Base-by-base conservation (phyloP, 2,329 filamentous ascomycete genomes). In the Nigrospora oryzae region DNA sequence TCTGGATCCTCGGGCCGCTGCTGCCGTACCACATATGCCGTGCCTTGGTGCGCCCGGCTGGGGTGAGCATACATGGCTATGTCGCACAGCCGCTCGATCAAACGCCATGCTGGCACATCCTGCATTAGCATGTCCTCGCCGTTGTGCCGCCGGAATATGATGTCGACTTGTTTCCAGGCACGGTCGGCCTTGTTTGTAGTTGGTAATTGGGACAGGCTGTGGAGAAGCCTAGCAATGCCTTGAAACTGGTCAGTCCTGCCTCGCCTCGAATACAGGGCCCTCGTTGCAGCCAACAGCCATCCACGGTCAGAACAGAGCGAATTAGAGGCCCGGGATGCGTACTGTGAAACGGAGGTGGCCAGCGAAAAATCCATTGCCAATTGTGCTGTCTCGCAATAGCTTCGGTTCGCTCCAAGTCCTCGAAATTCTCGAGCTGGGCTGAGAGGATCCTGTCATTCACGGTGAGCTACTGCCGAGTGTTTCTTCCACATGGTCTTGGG, bases 31-130 rank as follows among this genome's bases (percentile, higher is more conserved):
- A 23, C 35, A 17, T 42, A 42, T 10, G 19, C 40, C n/a, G 33
- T 11, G 19, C 40, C 40, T 28, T 17, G 40, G 10, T 42, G 40
- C 3, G 7, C 40, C 33, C 17, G 32, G 13, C 19, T 36, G 13
- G 44, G 41, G 30, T 51, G 51, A 42, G 47, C 43, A n/a, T 40
- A 40, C 47, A 53, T 53, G 11, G 51, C 51, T 17, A 52, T 48
- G 32, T 53, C 51, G 44, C 49, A 51, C 1, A 53, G 45, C 12
- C 44, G 42, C 40, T 53, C 51, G 19, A 53, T 43, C 5, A 50
- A 47, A 2, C 49, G 38, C 51, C 51, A 53, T 11, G 51, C 41
- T 8, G 51, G 47, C 3, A 51, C 42, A 1, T 46, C 44, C 13
- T 45, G 45, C 47, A 51, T 51, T 31, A 38, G 42, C 5, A 51